These are phyloP conservation scores for Suillus americanus DNA, from an alignment of 768 basidiomycete species.

Conservation along the genomic window DNA sequence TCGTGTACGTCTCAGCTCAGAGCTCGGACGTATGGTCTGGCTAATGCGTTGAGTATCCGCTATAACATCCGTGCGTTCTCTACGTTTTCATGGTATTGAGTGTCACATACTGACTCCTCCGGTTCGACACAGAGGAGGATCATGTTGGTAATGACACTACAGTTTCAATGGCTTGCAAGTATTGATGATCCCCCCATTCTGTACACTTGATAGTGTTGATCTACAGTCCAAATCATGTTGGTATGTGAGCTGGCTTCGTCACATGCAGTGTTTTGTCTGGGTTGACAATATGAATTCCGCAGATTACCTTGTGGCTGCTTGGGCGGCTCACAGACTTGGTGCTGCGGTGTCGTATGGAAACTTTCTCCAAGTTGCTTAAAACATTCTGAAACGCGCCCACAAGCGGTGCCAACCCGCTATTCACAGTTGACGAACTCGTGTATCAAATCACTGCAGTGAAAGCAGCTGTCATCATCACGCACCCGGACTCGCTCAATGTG, in stretches of 20 bases:
- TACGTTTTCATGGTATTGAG: background rate
- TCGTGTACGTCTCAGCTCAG: conserved; percentile 29
- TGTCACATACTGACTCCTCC: background rate
- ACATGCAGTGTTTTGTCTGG: background rate
- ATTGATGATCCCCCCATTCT: background rate
- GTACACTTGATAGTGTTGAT: conserved; percentile 47
- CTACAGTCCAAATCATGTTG: conserved; percentile 68
- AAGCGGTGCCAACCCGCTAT: conserved; percentile 64
- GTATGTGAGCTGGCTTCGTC: conserved; percentile 31
- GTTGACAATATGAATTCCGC: background rate
- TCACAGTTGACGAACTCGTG: conserved; percentile 54
- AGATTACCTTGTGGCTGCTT: conserved; percentile 58
- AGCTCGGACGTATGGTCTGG: conserved; percentile 35
- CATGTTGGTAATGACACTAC: conserved; percentile 35
- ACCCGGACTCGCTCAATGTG: conserved; percentile 42
- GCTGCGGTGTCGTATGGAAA: conserved; percentile 54
- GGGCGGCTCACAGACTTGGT: conserved; percentile 57
- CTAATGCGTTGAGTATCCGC: conserved; percentile 35
- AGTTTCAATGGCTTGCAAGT: background rate
- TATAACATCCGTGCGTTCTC: conserved; percentile 34
- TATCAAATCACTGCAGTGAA: conserved; percentile 54
- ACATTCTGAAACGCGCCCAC: conserved; percentile 3
- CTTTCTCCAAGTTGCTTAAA: background rate
- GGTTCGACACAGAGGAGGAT: conserved; percentile 30
- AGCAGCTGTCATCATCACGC: conserved; percentile 48